These are phyloP conservation scores for Colletotrichum melonis DNA, from an alignment of 2,329 filamentous ascomycete genomes.

Conservation along the genomic window DNA sequence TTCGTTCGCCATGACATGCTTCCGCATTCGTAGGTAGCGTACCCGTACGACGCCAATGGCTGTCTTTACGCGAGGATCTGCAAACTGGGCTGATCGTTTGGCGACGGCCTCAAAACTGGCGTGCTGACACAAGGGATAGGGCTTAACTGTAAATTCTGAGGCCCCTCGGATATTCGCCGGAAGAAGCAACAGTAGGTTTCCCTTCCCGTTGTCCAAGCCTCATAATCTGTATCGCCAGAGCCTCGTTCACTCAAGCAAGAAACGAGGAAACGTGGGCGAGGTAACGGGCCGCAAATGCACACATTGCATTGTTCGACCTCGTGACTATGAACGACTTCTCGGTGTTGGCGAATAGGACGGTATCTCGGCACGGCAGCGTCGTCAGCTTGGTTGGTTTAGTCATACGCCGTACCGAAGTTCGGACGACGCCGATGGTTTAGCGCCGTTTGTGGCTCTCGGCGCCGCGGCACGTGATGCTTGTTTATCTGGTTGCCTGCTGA, in stretches of 20 bases:
- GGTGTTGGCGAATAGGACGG: conserved; percentile 23
- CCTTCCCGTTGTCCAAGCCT: not conserved
- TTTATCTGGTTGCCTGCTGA: conserved; percentile 15
- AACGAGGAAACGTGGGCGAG: conserved; percentile 2
- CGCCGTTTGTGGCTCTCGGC: conserved; percentile 28
- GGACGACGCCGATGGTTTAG: conserved; percentile 38
- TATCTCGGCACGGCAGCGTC: conserved; percentile 32
- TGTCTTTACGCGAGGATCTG: conserved; percentile 28
- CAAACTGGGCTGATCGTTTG: conserved; percentile 24
- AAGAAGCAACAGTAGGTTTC: not conserved
- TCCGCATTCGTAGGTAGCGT: conserved; percentile 17
- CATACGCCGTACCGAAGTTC: conserved; percentile 25
- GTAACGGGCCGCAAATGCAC: conserved; percentile 8
- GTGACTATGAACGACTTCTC: conserved; percentile 11
- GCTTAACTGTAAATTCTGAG: conserved; percentile 14
- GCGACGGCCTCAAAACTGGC: conserved; percentile 24
- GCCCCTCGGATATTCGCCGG: conserved; percentile 9
- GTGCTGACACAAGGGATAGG: conserved; percentile 5
- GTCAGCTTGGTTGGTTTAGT: conserved; percentile 31
- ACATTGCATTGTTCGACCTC: conserved; percentile 6
- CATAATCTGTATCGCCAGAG: not conserved
- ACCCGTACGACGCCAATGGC: conserved; percentile 3
- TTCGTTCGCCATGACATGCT: conserved; percentile 8
- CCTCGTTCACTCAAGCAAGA: conserved; percentile 4
- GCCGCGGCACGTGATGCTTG: conserved; percentile 21